Conservation (phyloP, 2,329 filamentous ascomycete genomes). For the Calonectria multiphialidica region DNA sequence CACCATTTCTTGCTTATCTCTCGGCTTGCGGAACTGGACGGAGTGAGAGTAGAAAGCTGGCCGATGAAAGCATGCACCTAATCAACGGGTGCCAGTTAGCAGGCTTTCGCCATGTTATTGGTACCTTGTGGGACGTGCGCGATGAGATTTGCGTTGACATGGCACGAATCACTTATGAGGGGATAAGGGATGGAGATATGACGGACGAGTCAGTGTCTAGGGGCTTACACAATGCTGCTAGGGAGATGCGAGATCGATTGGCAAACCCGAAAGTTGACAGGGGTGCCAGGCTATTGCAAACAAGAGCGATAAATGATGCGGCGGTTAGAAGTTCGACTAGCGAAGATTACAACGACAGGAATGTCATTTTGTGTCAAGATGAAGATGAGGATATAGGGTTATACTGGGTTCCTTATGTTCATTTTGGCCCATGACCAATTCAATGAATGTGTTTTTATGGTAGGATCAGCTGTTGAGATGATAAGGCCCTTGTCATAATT, state of each 20-base stretch:
- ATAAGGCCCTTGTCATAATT: too few species aligned
- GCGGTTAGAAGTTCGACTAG: neutral
- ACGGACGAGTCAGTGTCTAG: neutral
- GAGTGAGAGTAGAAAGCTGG: too few species aligned
- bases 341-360: neutral
- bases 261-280: neutral
- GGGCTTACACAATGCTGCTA: constrained; percentile 4
- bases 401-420: neutral
- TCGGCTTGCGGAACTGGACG: too few species aligned
- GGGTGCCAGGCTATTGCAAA: neutral
- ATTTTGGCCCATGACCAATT: neutral
- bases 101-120: too few species aligned
- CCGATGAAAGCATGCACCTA: too few species aligned
- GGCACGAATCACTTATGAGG: constrained; percentile 1
- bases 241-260: neutral
- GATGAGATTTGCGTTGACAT: constrained; percentile 4
- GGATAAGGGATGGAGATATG: neutral
- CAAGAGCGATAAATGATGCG: neutral
- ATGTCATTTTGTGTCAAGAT: neutral
- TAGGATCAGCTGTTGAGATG: too few species aligned
- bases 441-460: too few species aligned
- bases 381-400: neutral
- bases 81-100: too few species aligned
- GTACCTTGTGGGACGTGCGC: constrained; percentile 1
- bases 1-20: too few species aligned